Conservation (phyloP, 106 monocot genomes). For the Cymbidium sinense region DNA sequence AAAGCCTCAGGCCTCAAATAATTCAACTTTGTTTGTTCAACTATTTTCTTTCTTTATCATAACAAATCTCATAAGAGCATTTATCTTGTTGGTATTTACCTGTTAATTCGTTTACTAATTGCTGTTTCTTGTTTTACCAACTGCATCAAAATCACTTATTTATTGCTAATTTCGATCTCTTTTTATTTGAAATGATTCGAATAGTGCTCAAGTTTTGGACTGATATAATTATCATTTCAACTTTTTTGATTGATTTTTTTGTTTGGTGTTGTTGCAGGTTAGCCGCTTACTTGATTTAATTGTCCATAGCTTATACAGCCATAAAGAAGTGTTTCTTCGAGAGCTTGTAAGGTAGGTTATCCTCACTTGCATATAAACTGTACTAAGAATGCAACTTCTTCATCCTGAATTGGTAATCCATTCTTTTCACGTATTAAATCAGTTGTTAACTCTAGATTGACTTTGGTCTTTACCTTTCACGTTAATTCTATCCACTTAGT, state of each 20-base stretch:
- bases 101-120: not conserved
- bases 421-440: not conserved
- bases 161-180: not conserved
- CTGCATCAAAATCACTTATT: not conserved
- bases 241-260: not conserved
- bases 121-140: not conserved
- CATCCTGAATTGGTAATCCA: not conserved
- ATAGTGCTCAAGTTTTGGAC: not conserved
- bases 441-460: not conserved
- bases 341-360: constrained; percentile 79
- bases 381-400: not conserved
- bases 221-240: not conserved
- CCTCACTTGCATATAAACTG: not conserved
- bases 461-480: too few species aligned
- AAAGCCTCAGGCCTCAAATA: too few species aligned
- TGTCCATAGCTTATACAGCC: constrained; percentile 95
- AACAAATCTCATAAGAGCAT: not conserved
- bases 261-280: constrained; percentile 42
- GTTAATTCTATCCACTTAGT: too few species aligned
- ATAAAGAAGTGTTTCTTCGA: constrained; percentile 94
- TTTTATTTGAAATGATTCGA: not conserved
- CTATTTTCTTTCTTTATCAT: not conserved
- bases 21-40: not conserved
- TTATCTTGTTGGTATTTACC: not conserved
- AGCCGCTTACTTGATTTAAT: constrained; percentile 89